Evolutionary conservation across 768 basidiomycete species (phyloP), one percentile per base, ranked within the genome.

Genomic region (Vishniacozyma victoriae): DNA sequence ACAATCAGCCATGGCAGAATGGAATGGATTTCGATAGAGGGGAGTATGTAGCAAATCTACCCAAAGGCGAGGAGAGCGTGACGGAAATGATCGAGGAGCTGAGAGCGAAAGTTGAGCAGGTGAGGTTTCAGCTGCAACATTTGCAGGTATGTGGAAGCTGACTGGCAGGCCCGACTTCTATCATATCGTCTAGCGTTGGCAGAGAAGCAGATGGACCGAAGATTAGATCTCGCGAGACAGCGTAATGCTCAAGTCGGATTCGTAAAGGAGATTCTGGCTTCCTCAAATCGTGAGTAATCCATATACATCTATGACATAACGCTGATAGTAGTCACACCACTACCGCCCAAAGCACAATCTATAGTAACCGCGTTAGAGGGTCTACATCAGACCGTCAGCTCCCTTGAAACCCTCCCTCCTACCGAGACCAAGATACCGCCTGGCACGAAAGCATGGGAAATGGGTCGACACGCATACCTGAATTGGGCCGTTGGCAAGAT

Each of bases 361-460:
- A n/a, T n/a, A n/a, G n/a, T n/a, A n/a, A n/a, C n/a, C n/a, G n/a
- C n/a, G n/a, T n/a, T n/a, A n/a, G n/a, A n/a, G n/a, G n/a, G n/a
- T n/a, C n/a, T n/a, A n/a, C n/a, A n/a, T n/a, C n/a, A n/a, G n/a
- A n/a, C n/a, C n/a, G n/a, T n/a, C n/a, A n/a, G n/a, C n/a, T n/a
- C 29, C 18, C 62, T 81, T 48, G 75, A 80, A 35, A 51, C 63
- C 18, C 69, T 76, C 48, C 60, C 80, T 58, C 59, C 70, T 33
- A 51, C 60, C 24, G 73, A 82, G 9, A 9, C 9, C 29, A 9
- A n/a, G 9, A 33, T n/a, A 9, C 29, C 29, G 29, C 29, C n/a
- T 33, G 29, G 29, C 0, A 82, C 84, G 0, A 86, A 86, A 33
- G 78, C 78, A 9, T 90, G 87, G 87, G 86, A 89, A 72, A 79